phyloP scores from a whole-genome alignment of 768 basidiomycete species.

The Chlorophyllum brunneum region DNA sequence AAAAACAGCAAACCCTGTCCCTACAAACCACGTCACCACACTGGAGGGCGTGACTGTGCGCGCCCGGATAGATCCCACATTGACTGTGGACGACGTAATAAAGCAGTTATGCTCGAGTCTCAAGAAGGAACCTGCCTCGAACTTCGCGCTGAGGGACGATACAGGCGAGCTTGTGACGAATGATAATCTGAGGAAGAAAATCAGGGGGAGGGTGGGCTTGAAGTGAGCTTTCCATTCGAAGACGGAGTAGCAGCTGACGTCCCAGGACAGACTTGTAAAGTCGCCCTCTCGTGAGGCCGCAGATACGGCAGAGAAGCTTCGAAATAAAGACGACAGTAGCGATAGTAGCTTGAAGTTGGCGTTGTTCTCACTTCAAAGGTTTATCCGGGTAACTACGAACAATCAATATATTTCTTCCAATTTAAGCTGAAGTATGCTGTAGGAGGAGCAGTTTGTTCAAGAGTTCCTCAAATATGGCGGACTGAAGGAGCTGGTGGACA shows the following conservation, averaged over 20 bases:
- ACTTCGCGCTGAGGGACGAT: slow-evolving; percentile 81
- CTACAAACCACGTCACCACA: slow-evolving; percentile 82
- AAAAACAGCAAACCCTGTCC: slow-evolving; percentile 53
- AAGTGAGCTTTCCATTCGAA: slow-evolving; percentile 47
- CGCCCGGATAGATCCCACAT: slow-evolving; percentile 79
- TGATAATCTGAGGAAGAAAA: slow-evolving; percentile 80
- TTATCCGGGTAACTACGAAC: slow-evolving; percentile 53
- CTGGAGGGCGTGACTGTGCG: slow-evolving; percentile 72
- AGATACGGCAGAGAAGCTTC: slow-evolving; percentile 71
- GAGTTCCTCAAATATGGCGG: slow-evolving; percentile 78
- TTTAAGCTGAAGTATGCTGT: slow-evolving; percentile 6
- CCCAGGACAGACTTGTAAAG: slow-evolving; percentile 64
- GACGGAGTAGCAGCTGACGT: slow-evolving; percentile 8
- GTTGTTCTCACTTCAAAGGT: slow-evolving; percentile 75
- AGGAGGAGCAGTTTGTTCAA: slow-evolving; percentile 83
- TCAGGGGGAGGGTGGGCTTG: slow-evolving; percentile 71
- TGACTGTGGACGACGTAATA: slow-evolving; percentile 82
- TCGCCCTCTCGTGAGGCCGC: slow-evolving; percentile 77
- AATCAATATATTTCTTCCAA: neutral
- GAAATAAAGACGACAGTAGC: slow-evolving; percentile 32
- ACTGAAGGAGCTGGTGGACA: slow-evolving; percentile 61
- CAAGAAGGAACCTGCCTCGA: slow-evolving; percentile 64
- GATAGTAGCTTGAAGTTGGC: slow-evolving; percentile 62
- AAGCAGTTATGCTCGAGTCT: slow-evolving; percentile 79
- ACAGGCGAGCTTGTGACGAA: slow-evolving; percentile 82